Conservation (phyloP, 2,329 filamentous ascomycete genomes). For the Raffaelea ambrosiae region DNA sequence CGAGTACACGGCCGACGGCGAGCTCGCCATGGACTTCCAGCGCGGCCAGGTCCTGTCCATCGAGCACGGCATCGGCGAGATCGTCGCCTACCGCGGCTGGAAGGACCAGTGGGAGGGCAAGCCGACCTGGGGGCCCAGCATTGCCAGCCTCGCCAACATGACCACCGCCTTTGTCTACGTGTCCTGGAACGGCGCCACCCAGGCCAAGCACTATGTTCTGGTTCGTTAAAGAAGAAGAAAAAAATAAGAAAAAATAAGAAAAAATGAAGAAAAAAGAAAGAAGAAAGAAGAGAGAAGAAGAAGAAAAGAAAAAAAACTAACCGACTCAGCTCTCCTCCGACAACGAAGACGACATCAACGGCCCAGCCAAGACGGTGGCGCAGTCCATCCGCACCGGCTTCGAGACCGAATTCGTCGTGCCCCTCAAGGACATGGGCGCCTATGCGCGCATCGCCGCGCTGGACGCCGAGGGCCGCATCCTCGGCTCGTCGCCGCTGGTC, state of each 20-base stretch:
- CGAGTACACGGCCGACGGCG: slow-evolving; percentile 32
- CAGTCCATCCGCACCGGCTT: slow-evolving; percentile 4
- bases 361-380: neutral
- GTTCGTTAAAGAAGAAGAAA: neutral
- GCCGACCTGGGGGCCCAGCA: slow-evolving; percentile 14
- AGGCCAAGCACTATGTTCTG: slow-evolving; percentile 15
- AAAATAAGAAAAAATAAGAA: too few species aligned
- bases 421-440: neutral
- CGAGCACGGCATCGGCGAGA: slow-evolving; percentile 1
- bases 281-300: too few species aligned
- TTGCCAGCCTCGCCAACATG: slow-evolving; percentile 8
- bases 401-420: slow-evolving; percentile 1
- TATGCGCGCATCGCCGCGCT: slow-evolving; percentile 2
- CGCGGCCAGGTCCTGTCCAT: slow-evolving; percentile 1
- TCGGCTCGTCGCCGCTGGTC: neutral
- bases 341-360: neutral
- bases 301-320: too few species aligned
- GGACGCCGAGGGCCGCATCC: neutral
- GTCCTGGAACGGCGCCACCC: slow-evolving; percentile 23
- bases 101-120: slow-evolving; percentile 17
- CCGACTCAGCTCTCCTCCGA: neutral
- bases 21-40: slow-evolving; percentile 30
- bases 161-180: slow-evolving; percentile 13
- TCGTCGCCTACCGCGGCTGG: slow-evolving; percentile 23
- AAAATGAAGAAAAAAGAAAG: too few species aligned